phyloP scores from a whole-genome alignment of 495 filamentous ascomycete genomes.

The Sporormia fimetaria region DNA sequence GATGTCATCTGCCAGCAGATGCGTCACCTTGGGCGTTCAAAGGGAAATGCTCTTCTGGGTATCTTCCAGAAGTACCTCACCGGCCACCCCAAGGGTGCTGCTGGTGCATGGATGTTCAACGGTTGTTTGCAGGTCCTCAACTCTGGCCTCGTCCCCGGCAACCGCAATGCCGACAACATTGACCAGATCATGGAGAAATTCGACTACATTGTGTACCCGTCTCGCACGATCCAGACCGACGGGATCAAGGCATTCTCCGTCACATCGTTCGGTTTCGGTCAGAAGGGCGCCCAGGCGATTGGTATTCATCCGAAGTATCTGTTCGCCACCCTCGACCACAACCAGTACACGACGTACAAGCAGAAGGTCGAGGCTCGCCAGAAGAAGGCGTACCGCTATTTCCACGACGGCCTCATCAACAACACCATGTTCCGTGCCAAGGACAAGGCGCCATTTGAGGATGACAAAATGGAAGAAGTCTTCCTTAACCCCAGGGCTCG shows the following conservation, averaged over 20 bases:
- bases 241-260: constrained; percentile 97
- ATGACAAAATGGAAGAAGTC: constrained; percentile 71
- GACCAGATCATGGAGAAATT: constrained; percentile 94
- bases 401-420: constrained; percentile 94
- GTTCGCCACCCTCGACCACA: constrained; percentile 82
- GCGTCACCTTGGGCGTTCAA: constrained; percentile 83
- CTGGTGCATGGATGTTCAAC: constrained; percentile 99
- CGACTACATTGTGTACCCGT: constrained; percentile 95
- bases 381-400: constrained; percentile 96
- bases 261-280: constrained; percentile 97
- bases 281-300: constrained; percentile 96
- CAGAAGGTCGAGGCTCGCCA: constrained; percentile 81
- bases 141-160: constrained; percentile 85
- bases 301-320: constrained; percentile 95
- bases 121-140: constrained; percentile 91
- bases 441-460: constrained; percentile 75
- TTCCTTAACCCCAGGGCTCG: constrained; percentile 94
- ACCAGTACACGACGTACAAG: constrained; percentile 71
- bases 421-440: constrained; percentile 97
- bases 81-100: constrained; percentile 97
- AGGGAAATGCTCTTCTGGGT: constrained; percentile 90
- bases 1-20: constrained; percentile 96
- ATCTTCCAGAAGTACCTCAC: constrained; percentile 99
- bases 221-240: constrained; percentile 89
- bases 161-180: constrained; percentile 96